Conservation (phyloP, 352 stramenopile genomes). For the Phytopythium sindhum region DNA sequence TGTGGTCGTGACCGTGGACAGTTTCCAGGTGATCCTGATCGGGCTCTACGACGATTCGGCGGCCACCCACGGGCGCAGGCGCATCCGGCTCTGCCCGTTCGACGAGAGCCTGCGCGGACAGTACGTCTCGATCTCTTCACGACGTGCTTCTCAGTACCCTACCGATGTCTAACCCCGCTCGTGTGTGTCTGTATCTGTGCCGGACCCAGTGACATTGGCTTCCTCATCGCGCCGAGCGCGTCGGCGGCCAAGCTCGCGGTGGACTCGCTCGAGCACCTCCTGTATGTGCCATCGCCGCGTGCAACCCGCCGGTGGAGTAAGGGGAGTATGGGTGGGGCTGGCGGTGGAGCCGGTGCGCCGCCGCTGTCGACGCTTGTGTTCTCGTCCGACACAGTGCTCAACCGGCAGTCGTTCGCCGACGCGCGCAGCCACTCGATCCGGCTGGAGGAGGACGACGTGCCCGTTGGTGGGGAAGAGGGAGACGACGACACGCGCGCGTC, state of each 20-base stretch:
- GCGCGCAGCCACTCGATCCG: conserved; percentile 24
- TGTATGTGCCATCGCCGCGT: not conserved
- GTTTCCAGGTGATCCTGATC: conserved; percentile 42
- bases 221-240: conserved; percentile 44
- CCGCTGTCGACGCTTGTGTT: conserved; percentile 40
- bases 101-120: conserved; percentile 32
- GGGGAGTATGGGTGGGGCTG: not conserved
- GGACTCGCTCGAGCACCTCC: conserved; percentile 19
- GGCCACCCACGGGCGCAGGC: conserved; percentile 14
- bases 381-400: conserved; percentile 42
- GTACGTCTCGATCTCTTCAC: conserved; percentile 15
- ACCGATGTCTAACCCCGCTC: not conserved
- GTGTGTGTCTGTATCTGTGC: not conserved
- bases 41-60: conserved; percentile 42
- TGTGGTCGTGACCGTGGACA: conserved; percentile 9
- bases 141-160: too few relatives aligned
- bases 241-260: conserved; percentile 39
- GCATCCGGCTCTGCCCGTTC: conserved; percentile 37
- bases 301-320: not conserved
- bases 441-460: conserved; percentile 10
- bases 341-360: not conserved
- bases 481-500: not conserved
- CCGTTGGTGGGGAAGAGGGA: not conserved
- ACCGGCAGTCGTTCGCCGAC: conserved; percentile 38
- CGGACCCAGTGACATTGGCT: conserved; percentile 39